Conservation (phyloP, 1,284 basidiomycete species). For the Boletus semigastroideus region DNA sequence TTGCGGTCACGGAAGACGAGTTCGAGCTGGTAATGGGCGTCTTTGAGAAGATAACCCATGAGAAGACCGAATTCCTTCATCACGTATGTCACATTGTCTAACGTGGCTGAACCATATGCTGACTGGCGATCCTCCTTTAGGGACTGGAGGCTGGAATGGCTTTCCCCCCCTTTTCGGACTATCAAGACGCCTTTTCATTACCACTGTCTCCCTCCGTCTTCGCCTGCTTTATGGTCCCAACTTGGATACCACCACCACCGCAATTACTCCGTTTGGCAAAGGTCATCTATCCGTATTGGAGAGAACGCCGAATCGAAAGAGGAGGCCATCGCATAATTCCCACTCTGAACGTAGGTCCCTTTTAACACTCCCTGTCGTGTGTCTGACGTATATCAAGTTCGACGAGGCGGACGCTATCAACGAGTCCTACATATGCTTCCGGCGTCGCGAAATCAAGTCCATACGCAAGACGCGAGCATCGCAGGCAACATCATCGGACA, state of each 20-base stretch:
- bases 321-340: slow-evolving; percentile 81
- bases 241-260: slow-evolving; percentile 57
- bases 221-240: slow-evolving; percentile 59
- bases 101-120: not conserved
- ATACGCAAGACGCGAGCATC: slow-evolving; percentile 93
- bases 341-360: slow-evolving; percentile 63
- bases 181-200: slow-evolving; percentile 69
- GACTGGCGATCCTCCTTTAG: slow-evolving; percentile 33
- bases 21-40: slow-evolving; percentile 96
- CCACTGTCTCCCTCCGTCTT: slow-evolving; percentile 59
- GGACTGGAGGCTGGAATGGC: slow-evolving; percentile 61
- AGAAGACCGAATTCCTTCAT: slow-evolving; percentile 90
- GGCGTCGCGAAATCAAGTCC: slow-evolving; percentile 92
- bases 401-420: slow-evolving; percentile 90
- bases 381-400: slow-evolving; percentile 47
- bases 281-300: slow-evolving; percentile 81
- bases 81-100: slow-evolving; percentile 50
- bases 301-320: slow-evolving; percentile 69
- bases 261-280: slow-evolving; percentile 64
- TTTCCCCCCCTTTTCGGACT: slow-evolving; percentile 79
- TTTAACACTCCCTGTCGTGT: not conserved
- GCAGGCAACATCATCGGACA: slow-evolving; percentile 86
- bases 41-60: slow-evolving; percentile 90
- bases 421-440: slow-evolving; percentile 98
- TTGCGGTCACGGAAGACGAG: slow-evolving; percentile 81